These are phyloP conservation scores for Tribonema minus DNA, from an alignment of 108 stramenopile species.

Conservation along the genomic window DNA sequence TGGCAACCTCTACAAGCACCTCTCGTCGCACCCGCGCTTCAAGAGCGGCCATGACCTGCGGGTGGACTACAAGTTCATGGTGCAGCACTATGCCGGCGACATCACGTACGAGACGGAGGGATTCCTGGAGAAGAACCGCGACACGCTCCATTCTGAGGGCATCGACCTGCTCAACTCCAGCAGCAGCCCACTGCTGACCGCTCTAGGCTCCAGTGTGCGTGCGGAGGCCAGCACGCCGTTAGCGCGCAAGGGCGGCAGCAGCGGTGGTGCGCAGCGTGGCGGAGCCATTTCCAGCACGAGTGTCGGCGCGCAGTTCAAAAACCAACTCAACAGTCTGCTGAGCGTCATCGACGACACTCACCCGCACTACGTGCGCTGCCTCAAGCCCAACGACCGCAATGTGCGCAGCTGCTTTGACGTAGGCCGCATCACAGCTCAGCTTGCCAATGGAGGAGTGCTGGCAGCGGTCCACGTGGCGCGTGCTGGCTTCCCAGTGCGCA, in stretches of 20 bases:
- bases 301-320: conserved; percentile 60
- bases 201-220: not conserved
- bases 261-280: not conserved
- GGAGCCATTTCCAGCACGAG: not conserved
- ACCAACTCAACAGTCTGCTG: conserved; percentile 53
- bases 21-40: conserved; percentile 41
- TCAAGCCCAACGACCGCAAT: conserved; percentile 86
- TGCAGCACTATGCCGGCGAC: conserved; percentile 63
- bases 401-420: conserved; percentile 52
- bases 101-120: conserved; percentile 55
- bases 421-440: conserved; percentile 50
- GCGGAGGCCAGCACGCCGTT: not conserved
- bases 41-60: not conserved
- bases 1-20: conserved; percentile 74
- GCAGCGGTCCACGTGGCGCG: conserved; percentile 98
- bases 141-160: conserved; percentile 57
- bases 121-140: conserved; percentile 65
- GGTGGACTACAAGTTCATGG: conserved; percentile 58
- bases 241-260: not conserved
- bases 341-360: conserved; percentile 59
- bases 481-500: conserved; percentile 94
- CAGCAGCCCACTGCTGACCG: not conserved
- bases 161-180: conserved; percentile 65
- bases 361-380: conserved; percentile 98
- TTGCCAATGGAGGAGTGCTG: conserved; percentile 69